A percentile compares a stretch with the other conserved stretches of the same genome.
These are phyloP conservation scores for Candolleomyces efflorescens DNA, from an alignment of 768 basidiomycete species.

Conservation along the genomic window DNA sequence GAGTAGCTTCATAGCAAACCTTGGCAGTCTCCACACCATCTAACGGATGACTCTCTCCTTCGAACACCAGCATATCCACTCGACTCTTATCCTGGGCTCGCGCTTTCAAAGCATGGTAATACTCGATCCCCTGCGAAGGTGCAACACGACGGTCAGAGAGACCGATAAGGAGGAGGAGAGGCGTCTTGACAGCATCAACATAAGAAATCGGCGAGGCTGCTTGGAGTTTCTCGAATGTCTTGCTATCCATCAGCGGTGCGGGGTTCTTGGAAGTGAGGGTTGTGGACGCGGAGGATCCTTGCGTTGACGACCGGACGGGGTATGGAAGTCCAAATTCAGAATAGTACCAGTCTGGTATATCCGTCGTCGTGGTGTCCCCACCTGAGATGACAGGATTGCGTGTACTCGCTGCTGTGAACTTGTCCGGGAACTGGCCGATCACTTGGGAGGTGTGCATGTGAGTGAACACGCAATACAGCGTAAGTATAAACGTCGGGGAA, in stretches of 20 bases:
- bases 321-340: constrained; percentile 42
- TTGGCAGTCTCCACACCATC: constrained; percentile 61
- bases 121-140: constrained; percentile 55
- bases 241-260: constrained; percentile 38
- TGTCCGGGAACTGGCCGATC: constrained; percentile 55
- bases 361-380: constrained; percentile 50
- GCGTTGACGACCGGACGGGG: constrained; percentile 30
- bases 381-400: constrained; percentile 69
- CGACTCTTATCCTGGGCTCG: constrained; percentile 17
- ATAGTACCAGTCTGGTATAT: constrained; percentile 71
- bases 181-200: constrained; percentile 44
- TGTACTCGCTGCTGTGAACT: constrained; percentile 58
- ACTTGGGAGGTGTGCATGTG: constrained; percentile 39
- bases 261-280: not conserved
- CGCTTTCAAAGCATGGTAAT: constrained; percentile 64
- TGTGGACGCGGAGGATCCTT: not conserved
- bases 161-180: constrained; percentile 58
- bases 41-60: constrained; percentile 57
- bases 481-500: constrained; percentile 6
- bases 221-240: constrained; percentile 40
- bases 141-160: constrained; percentile 58
- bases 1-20: constrained; percentile 46
- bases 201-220: constrained; percentile 52
- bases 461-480: not conserved
- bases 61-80: constrained; percentile 59